A percentile compares a stretch with the other conserved stretches of the same genome.
Evolutionary conservation across 1,284 basidiomycete species (phyloP).

Genomic region (Athelia psychrophila): DNA sequence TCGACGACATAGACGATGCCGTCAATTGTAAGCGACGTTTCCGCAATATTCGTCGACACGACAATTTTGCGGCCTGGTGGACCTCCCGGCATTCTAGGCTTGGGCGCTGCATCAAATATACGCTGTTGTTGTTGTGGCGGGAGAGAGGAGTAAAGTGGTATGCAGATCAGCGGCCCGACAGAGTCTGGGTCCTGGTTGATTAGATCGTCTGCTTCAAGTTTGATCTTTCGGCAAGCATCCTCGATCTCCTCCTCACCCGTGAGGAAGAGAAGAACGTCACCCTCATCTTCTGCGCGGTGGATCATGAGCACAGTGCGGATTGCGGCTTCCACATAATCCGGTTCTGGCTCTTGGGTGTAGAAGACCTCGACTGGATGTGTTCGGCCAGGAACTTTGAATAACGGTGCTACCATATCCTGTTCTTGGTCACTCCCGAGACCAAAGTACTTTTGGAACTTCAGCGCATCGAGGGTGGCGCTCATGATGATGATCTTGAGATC

Average conservation of each 20-base stretch:
- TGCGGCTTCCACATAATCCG: slow-evolving; percentile 96
- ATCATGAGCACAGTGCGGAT: slow-evolving; percentile 98
- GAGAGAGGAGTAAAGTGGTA: slow-evolving; percentile 92
- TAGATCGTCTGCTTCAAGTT: slow-evolving; percentile 84
- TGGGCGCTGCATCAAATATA: slow-evolving; percentile 89
- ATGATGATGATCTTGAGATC: slow-evolving; percentile 99
- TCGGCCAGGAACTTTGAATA: slow-evolving; percentile 95
- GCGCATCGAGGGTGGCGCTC: slow-evolving; percentile 96
- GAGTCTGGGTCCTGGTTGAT: slow-evolving; percentile 65
- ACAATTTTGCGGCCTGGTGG: slow-evolving; percentile 93
- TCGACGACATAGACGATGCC: slow-evolving; percentile 99
- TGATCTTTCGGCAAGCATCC: slow-evolving; percentile 93
- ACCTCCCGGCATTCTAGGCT: slow-evolving; percentile 57
- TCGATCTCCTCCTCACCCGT: slow-evolving; percentile 99
- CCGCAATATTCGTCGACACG: slow-evolving; percentile 96
- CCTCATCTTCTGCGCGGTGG: slow-evolving; percentile 92
- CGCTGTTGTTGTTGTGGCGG: slow-evolving; percentile 93
- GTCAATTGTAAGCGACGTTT: slow-evolving; percentile 97
- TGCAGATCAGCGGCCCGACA: slow-evolving; percentile 85
- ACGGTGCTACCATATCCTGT: slow-evolving; percentile 55
- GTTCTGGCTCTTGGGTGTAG: slow-evolving; percentile 95
- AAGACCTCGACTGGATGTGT: slow-evolving; percentile 97
- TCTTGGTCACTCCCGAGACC: slow-evolving; percentile 45
- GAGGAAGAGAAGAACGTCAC: slow-evolving; percentile 93
- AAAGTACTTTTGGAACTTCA: slow-evolving; percentile 98